Percentiles rank a stretch among this genome's conserved stretches.
phyloP scores from a whole-genome alignment of 495 filamentous ascomycete genomes.

The Penicillium macrosclerotiorum region DNA sequence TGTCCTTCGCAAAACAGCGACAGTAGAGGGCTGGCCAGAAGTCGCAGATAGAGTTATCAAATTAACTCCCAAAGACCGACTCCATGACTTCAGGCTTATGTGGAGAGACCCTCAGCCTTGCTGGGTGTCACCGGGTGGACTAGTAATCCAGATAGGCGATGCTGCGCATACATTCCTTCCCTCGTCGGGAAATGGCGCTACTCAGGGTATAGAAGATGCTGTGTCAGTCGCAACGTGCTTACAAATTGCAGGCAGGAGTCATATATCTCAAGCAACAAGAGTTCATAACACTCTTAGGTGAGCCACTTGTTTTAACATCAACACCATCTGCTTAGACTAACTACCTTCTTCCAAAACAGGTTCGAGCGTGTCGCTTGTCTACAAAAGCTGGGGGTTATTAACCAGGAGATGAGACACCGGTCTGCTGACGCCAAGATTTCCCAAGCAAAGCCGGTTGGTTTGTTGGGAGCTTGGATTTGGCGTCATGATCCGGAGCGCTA shows the following conservation, averaged over 20 bases:
- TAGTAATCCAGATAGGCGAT: constrained; percentile 64
- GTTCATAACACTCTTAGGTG: constrained; percentile 19
- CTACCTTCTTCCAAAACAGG: background rate
- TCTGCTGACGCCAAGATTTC: constrained; percentile 2
- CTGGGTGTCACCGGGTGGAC: constrained; percentile 56
- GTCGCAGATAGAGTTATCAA: constrained; percentile 6
- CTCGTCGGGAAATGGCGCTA: constrained; percentile 65
- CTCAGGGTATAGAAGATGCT: constrained; percentile 69
- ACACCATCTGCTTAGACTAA: too few relatives aligned
- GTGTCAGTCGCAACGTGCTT: constrained; percentile 61
- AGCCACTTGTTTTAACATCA: background rate
- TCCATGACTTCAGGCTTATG: constrained; percentile 9
- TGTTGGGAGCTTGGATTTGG: constrained; percentile 17
- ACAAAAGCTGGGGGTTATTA: constrained; percentile 11
- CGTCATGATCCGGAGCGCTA: constrained; percentile 20
- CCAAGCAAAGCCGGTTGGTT: constrained; percentile 1
- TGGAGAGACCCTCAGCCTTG: constrained; percentile 63
- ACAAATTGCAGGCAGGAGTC: constrained; percentile 47
- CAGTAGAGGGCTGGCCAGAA: constrained; percentile 11
- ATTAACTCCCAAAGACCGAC: constrained; percentile 1
- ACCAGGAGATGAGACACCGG: constrained; percentile 4
- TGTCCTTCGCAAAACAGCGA: constrained; percentile 3
- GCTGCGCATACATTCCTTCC: constrained; percentile 71
- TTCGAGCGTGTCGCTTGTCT: constrained; percentile 16
- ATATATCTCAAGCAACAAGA: constrained; percentile 25